phyloP scores from a whole-genome alignment of 2,329 filamentous ascomycete genomes.

The Didymella exigua region DNA sequence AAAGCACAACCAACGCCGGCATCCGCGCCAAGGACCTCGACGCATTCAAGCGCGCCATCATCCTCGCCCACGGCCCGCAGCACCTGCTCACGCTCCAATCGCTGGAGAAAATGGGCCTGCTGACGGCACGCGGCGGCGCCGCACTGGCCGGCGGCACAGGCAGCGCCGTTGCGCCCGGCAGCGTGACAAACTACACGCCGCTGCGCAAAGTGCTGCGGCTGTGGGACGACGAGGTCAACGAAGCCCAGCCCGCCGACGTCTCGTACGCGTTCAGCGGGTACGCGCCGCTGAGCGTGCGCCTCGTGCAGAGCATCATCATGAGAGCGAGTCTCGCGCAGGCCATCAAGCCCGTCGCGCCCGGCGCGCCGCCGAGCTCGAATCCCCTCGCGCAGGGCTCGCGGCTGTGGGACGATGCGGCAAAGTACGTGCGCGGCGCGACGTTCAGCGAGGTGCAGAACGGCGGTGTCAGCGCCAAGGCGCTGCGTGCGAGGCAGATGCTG shows the following conservation, averaged over 20 bases:
- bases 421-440: slow-evolving; percentile 83
- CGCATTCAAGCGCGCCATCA: slow-evolving; percentile 81
- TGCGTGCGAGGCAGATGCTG: slow-evolving; percentile 82
- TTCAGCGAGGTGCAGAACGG: slow-evolving; percentile 93
- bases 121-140: slow-evolving; percentile 63
- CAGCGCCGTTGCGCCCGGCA: slow-evolving; percentile 41
- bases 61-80: slow-evolving; percentile 94
- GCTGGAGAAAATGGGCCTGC: slow-evolving; percentile 86
- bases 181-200: slow-evolving; percentile 82
- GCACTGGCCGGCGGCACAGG: slow-evolving; percentile 54
- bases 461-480: slow-evolving; percentile 69
- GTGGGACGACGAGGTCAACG: slow-evolving; percentile 95
- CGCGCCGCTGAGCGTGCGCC: slow-evolving; percentile 85
- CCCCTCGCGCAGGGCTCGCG: slow-evolving; percentile 81
- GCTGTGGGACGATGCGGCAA: slow-evolving; percentile 90
- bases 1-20: slow-evolving; percentile 87
- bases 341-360: slow-evolving; percentile 52
- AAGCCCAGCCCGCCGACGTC: slow-evolving; percentile 90
- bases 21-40: slow-evolving; percentile 89
- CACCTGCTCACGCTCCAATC: slow-evolving; percentile 88
- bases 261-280: slow-evolving; percentile 99
- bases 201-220: slow-evolving; percentile 84
- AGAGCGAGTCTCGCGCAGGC: slow-evolving; percentile 78
- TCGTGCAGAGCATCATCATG: slow-evolving; percentile 91
- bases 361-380: slow-evolving; percentile 51